Evolutionary conservation across 2,329 filamentous ascomycete genomes (phyloP).

Genomic region (Pseudogymnoascus sp.): DNA sequence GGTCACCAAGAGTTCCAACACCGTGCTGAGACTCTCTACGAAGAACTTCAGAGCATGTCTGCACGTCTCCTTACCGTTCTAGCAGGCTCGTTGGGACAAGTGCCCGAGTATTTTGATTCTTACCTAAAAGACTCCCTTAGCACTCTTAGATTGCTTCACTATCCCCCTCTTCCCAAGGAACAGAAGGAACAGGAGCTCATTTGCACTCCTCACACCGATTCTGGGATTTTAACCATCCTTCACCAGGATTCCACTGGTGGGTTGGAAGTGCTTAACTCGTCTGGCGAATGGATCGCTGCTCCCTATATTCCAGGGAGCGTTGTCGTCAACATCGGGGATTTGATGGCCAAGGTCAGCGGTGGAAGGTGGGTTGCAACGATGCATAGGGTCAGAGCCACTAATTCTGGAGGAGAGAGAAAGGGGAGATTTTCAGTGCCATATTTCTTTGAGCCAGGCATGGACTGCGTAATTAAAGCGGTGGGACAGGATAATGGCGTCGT

Average conservation of each 20-base stretch:
- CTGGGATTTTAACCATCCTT: slow-evolving; percentile 38
- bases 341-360: slow-evolving; percentile 35
- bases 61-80: slow-evolving; percentile 32
- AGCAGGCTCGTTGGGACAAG: slow-evolving; percentile 32
- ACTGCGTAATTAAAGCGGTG: slow-evolving; percentile 32
- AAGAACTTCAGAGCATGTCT: slow-evolving; percentile 32
- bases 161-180: slow-evolving; percentile 27
- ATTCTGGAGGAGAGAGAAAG: slow-evolving; percentile 18
- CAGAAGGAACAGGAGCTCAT: slow-evolving; percentile 23
- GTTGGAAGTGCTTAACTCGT: slow-evolving; percentile 37
- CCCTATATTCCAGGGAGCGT: slow-evolving; percentile 33
- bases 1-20: slow-evolving; percentile 17
- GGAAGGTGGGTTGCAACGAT: slow-evolving; percentile 36
- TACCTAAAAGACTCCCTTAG: slow-evolving; percentile 35
- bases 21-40: slow-evolving; percentile 30
- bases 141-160: slow-evolving; percentile 37
- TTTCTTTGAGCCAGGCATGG: slow-evolving; percentile 38
- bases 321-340: slow-evolving; percentile 38
- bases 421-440: slow-evolving; percentile 35
- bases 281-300: slow-evolving; percentile 34
- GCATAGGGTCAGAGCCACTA: slow-evolving; percentile 33
- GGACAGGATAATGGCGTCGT: slow-evolving; percentile 24
- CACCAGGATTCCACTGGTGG: slow-evolving; percentile 39
- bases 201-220: slow-evolving; percentile 35
- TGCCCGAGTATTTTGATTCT: slow-evolving; percentile 31